Conservation (phyloP, 2,329 filamentous ascomycete genomes). For the Aspergillus sp. region DNA sequence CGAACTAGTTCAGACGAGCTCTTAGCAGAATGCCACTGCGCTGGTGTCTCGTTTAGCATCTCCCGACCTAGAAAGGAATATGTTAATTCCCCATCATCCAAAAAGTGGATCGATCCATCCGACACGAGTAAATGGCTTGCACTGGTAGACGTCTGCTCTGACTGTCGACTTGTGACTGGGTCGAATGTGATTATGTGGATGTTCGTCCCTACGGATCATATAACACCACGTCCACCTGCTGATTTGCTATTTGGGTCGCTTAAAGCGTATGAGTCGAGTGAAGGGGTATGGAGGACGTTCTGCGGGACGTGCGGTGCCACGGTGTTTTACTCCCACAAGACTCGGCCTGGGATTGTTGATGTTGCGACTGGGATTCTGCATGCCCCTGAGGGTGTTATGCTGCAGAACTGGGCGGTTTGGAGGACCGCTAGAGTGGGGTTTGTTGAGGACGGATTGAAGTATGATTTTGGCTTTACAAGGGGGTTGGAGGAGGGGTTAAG, state of each 20-base stretch:
- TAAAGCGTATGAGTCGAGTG: constrained; percentile 40
- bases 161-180: constrained; percentile 44
- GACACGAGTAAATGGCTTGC: constrained; percentile 27
- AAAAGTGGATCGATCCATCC: constrained; percentile 16
- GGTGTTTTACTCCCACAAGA: constrained; percentile 41
- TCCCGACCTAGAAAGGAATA: constrained; percentile 36
- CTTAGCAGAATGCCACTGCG: constrained; percentile 46
- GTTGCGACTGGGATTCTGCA: constrained; percentile 45
- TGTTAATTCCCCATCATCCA: constrained; percentile 22
- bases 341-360: constrained; percentile 40
- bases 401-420: constrained; percentile 48
- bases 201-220: constrained; percentile 38
- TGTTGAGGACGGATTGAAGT: constrained; percentile 19
- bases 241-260: constrained; percentile 36
- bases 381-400: constrained; percentile 39
- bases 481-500: constrained; percentile 21
- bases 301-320: constrained; percentile 48
- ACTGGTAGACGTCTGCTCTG: constrained; percentile 29
- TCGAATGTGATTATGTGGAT: constrained; percentile 44
- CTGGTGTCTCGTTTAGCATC: constrained; percentile 45
- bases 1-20: constrained; percentile 17
- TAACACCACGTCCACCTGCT: constrained; percentile 27
- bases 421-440: constrained; percentile 27
- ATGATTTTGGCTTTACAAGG: constrained; percentile 20
- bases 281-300: constrained; percentile 41